These are phyloP conservation scores for Selaginella tamariscina DNA, from an alignment of 75 land plant species.

Conservation along the genomic window DNA sequence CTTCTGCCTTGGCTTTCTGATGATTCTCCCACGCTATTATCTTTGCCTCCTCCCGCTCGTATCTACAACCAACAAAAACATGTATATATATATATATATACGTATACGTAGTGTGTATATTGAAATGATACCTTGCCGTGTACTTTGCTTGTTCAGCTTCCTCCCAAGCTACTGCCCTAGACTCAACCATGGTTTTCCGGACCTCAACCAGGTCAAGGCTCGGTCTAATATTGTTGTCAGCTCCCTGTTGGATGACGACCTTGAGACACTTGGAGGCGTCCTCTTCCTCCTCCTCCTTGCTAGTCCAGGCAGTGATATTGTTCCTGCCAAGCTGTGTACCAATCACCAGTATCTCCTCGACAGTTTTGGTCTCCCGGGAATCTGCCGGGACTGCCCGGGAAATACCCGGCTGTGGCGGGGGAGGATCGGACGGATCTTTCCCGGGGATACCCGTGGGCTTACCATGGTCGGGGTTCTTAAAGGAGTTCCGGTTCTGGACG, in stretches of 20 bases:
- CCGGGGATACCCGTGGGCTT: not conserved
- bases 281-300: not conserved
- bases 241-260: not conserved
- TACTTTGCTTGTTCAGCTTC: slow-evolving; percentile 7
- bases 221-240: not conserved
- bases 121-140: slow-evolving; percentile 4
- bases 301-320: slow-evolving; percentile 1
- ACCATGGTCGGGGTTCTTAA: not conserved
- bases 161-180: not conserved
- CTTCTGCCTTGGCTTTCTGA: slow-evolving; percentile 95
- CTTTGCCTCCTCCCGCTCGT: slow-evolving; percentile 71
- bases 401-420: not conserved
- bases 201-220: slow-evolving; percentile 6
- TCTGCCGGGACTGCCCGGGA: not conserved
- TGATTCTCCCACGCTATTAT: slow-evolving; percentile 92
- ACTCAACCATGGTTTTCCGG: not conserved
- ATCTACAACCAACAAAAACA: slow-evolving; percentile 35
- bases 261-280: slow-evolving; percentile 9
- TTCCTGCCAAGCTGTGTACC: slow-evolving; percentile 6
- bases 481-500: slow-evolving; percentile 7
- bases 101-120: not conserved
- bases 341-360: not conserved
- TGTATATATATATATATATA: not conserved
- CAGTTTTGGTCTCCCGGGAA: not conserved
- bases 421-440: not conserved